Percentiles rank a stretch among this genome's conserved stretches.
phyloP scores from a whole-genome alignment of 495 filamentous ascomycete species.

The Paragyromitra xinjiangensis region DNA sequence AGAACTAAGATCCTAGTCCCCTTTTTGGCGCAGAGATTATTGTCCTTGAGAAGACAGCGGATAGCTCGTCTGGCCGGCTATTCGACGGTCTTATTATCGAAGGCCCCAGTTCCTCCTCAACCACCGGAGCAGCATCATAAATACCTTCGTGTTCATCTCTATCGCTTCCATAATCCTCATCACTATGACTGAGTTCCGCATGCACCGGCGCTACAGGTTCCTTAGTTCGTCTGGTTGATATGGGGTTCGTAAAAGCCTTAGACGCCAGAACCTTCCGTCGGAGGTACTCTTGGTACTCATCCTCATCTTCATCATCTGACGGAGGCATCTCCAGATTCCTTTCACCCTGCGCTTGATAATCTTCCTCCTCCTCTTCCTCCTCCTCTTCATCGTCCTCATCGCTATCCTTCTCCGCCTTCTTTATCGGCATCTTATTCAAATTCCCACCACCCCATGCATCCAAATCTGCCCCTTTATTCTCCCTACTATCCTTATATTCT shows the following conservation, averaged over 20 bases:
- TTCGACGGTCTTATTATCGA: constrained; percentile 49
- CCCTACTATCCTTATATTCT: constrained; percentile 84
- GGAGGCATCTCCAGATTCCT: constrained; percentile 62
- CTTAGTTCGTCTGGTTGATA: constrained; percentile 63
- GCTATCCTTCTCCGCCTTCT: constrained; percentile 62
- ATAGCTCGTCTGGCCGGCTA: constrained; percentile 56
- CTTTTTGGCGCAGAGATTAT: constrained; percentile 66
- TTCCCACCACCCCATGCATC: constrained; percentile 77
- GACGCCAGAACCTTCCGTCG: constrained; percentile 83
- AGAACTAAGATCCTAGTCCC: constrained; percentile 32
- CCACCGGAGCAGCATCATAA: constrained; percentile 81
- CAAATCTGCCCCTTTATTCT: constrained; percentile 62
- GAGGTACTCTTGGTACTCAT: constrained; percentile 91
- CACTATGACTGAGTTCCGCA: constrained; percentile 76
- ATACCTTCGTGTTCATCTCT: constrained; percentile 80
- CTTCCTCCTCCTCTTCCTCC: constrained; percentile 58
- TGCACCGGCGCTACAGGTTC: constrained; percentile 73
- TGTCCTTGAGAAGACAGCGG: constrained; percentile 71
- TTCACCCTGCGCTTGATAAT: constrained; percentile 60
- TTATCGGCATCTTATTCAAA: constrained; percentile 69
- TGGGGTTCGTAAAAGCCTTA: constrained; percentile 79
- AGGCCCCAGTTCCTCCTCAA: constrained; percentile 43
- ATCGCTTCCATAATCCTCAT: constrained; percentile 60
- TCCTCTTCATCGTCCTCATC: constrained; percentile 67
- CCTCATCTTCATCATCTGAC: constrained; percentile 76